Conservation (phyloP, 2,329 filamentous ascomycete genomes). For the Aureobasidium sp. region DNA sequence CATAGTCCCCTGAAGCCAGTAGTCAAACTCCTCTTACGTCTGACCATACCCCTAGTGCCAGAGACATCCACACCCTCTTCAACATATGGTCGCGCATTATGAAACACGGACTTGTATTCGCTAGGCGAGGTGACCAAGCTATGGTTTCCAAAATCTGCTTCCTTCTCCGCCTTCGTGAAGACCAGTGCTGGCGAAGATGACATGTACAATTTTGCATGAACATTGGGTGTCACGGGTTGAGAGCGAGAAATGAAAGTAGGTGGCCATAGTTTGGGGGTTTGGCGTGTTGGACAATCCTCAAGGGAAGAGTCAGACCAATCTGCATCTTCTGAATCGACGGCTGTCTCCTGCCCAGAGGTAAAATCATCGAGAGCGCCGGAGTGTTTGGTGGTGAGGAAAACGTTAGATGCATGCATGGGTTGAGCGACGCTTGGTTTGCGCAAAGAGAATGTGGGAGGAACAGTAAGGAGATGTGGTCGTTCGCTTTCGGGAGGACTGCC, state of each 20-base stretch:
- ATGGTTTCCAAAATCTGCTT: background rate
- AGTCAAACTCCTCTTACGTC: conserved; percentile 24
- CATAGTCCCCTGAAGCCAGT: conserved; percentile 24
- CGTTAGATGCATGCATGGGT: background rate
- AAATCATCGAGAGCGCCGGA: background rate
- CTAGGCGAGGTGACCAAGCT: conserved; percentile 31
- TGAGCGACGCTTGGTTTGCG: background rate
- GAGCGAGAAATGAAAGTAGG: conserved; percentile 26
- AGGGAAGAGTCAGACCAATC: conserved; percentile 29
- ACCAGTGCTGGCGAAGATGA: conserved; percentile 10
- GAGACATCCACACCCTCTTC: conserved; percentile 19
- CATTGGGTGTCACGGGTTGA: conserved; percentile 25
- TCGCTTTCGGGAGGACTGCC: conserved; percentile 10
- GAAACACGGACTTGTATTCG: conserved; percentile 38
- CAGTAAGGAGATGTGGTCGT: background rate
- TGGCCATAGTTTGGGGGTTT: conserved; percentile 21
- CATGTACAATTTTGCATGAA: conserved; percentile 17
- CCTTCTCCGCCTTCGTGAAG: conserved; percentile 5
- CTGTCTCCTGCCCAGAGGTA: conserved; percentile 13
- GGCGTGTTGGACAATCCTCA: conserved; percentile 20
- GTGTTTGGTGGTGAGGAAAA: background rate
- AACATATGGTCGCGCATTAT: conserved; percentile 19
- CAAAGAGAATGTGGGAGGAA: background rate
- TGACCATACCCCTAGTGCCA: conserved; percentile 23
- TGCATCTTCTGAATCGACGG: conserved; percentile 23